Base-by-base conservation (phyloP, 164 flowering plant species). In the Vitis labrusca region DNA sequence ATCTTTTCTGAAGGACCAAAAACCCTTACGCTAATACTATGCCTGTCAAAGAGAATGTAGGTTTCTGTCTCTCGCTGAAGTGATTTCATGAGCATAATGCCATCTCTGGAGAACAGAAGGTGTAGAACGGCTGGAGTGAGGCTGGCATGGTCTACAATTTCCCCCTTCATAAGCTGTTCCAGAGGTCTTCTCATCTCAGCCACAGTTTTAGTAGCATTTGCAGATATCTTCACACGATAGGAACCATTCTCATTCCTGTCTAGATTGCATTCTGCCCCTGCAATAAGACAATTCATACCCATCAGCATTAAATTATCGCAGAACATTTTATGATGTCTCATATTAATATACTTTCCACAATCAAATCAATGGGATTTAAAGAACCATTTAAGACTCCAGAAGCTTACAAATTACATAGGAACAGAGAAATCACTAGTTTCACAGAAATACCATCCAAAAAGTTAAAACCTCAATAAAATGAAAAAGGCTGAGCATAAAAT, bases 81-180 rank as follows among this genome's bases (percentile, higher is more conserved):
- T 30, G 86, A 74, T 66, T 77, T 89, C 85, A 81, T 78, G 15
- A 92, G 83, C 30, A 13, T 15, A 60, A 75, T 70, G 23, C 97
- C 98, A 65, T 89, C 96, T 61, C 89, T 71, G 52, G 91, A 74
- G 68, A 82, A 87, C 10, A 93, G 78, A 65, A 72, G 79, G 74
- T 89, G 94, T 15, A 96, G 61, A 23, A 89, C 71, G 14, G 82
- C 15, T 30, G 90, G 88, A 49, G 82, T 85, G 59, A 96, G 86
- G 77, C 78, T 74, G 9, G 82, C 75, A 78, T 91, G 81, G 23
- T 76, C 72, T 53, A 96, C 55, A 11, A 73, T 76, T 71, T 73
- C 91, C 66, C 99, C 99, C 74, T 77, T 85, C 91, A 88, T 84
- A 19, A 96, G 85, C 78, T 82, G 78, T 80, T 93, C 98, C 59